A percentile compares a stretch with the other conserved stretches of the same genome.
These are phyloP conservation scores for Selaginella moellendorffii DNA, from an alignment of 75 land plant genomes.

Conservation along the genomic window DNA sequence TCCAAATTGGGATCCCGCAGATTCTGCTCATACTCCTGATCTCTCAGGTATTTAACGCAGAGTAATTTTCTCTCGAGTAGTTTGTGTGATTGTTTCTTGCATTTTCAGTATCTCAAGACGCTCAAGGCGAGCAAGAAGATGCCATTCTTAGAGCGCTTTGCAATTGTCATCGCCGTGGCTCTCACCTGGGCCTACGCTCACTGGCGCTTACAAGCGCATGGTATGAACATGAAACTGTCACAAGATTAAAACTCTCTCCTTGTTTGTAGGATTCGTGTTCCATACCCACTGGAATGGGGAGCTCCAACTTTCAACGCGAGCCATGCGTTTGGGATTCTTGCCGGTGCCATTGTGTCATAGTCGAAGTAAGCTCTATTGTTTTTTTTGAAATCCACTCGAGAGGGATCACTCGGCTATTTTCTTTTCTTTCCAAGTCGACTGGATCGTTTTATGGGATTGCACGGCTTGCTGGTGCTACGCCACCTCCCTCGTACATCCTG, in stretches of 20 bases:
- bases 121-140: background rate
- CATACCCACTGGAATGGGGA: constrained; percentile 92
- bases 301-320: constrained; percentile 77
- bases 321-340: constrained; percentile 79
- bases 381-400: background rate
- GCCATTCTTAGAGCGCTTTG: constrained; percentile 3
- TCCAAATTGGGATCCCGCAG: constrained; percentile 80
- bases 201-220: constrained; percentile 7
- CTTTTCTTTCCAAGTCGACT: constrained; percentile 52
- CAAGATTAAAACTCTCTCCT: background rate
- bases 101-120: background rate
- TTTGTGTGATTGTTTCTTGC: background rate
- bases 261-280: constrained; percentile 61
- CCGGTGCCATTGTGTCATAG: constrained; percentile 65
- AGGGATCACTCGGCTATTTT: background rate
- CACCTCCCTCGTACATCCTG: constrained; percentile 69
- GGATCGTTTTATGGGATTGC: constrained; percentile 57
- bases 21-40: constrained; percentile 47
- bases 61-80: background rate
- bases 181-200: constrained; percentile 6
- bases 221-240: background rate
- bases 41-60: constrained; percentile 52
- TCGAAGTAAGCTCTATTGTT: constrained; percentile 37
- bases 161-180: background rate
- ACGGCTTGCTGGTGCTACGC: constrained; percentile 77